These are phyloP conservation scores for Fusarium abutilonis DNA, from an alignment of 2,329 filamentous ascomycete species.

Conservation along the genomic window DNA sequence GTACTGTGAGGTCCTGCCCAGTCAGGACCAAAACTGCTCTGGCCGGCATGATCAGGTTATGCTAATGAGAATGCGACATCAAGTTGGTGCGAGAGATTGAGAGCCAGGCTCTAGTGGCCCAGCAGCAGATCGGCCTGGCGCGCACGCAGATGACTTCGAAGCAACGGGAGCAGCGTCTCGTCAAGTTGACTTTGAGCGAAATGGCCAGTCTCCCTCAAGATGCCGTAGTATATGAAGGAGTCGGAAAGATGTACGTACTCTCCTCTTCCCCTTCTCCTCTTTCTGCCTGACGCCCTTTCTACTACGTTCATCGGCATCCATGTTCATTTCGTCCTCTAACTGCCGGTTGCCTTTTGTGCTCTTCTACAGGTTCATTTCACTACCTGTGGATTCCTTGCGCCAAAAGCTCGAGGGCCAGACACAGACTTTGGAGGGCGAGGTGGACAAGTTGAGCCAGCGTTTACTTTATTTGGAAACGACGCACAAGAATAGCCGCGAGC, in stretches of 20 bases:
- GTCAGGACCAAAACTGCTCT: too few relatives aligned
- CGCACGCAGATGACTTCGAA: slow-evolving; percentile 85
- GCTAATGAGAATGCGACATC: slow-evolving; percentile 3
- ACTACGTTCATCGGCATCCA: neutral
- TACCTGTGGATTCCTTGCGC: slow-evolving; percentile 77
- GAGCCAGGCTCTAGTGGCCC: slow-evolving; percentile 83
- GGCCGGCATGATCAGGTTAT: neutral
- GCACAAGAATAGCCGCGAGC: slow-evolving; percentile 90
- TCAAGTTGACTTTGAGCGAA: slow-evolving; percentile 87
- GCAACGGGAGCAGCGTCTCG: slow-evolving; percentile 86
- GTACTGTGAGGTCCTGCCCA: too few relatives aligned
- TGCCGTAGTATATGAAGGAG: slow-evolving; percentile 89
- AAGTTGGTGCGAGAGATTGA: slow-evolving; percentile 95
- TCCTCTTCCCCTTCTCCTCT: neutral
- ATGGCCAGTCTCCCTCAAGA: slow-evolving; percentile 77
- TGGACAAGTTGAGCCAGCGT: slow-evolving; percentile 85
- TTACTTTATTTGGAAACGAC: slow-evolving; percentile 94
- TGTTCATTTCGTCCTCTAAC: slow-evolving; percentile 3
- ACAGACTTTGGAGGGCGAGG: slow-evolving; percentile 78
- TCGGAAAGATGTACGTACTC: slow-evolving; percentile 88
- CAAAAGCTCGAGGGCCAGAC: slow-evolving; percentile 80
- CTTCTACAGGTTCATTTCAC: slow-evolving; percentile 80
- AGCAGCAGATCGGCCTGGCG: slow-evolving; percentile 90
- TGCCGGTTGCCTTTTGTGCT: slow-evolving; percentile 4
- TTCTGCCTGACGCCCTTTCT: neutral